Conservation (phyloP, 352 stramenopile genomes). For the Blastocystis sp. region DNA sequence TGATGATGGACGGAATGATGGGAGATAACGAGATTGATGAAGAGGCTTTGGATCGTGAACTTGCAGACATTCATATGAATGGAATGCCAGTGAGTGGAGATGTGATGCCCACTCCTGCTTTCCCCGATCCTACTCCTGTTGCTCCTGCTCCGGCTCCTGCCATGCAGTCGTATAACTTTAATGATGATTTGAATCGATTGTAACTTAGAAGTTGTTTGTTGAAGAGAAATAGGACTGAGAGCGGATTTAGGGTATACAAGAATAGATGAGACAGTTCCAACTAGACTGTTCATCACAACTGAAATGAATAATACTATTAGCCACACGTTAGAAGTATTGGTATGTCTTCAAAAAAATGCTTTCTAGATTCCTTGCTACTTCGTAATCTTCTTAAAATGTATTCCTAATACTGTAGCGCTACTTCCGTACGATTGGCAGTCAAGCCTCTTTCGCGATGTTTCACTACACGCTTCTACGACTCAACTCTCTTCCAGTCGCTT, state of each 20-base stretch:
- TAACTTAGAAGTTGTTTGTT: too few relatives aligned
- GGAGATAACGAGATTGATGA: conserved; percentile 19
- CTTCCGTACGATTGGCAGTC: background rate
- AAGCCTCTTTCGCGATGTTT: conserved; percentile 26
- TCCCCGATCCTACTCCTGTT: background rate
- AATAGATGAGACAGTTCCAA: too few relatives aligned
- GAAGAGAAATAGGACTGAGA: too few relatives aligned
- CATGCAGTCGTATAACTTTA: background rate
- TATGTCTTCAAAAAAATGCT: conserved; percentile 12
- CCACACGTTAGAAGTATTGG: too few relatives aligned
- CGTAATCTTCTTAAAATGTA: background rate
- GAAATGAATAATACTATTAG: too few relatives aligned
- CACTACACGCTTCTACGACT: conserved; percentile 64
- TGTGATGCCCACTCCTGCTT: background rate
- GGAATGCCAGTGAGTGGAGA: background rate
- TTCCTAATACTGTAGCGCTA: background rate
- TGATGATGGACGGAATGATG: conserved; percentile 62
- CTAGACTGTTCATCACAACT: too few relatives aligned
- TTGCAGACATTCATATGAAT: background rate
- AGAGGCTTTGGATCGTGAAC: conserved; percentile 42
- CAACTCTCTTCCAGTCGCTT: conserved; percentile 26
- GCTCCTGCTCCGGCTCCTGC: background rate
- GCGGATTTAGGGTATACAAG: too few relatives aligned
- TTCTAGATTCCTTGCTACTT: background rate
- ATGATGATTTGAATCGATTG: too few relatives aligned